phyloP scores from a whole-genome alignment of 2,329 filamentous ascomycete genomes.

The Penicillium sp. region DNA sequence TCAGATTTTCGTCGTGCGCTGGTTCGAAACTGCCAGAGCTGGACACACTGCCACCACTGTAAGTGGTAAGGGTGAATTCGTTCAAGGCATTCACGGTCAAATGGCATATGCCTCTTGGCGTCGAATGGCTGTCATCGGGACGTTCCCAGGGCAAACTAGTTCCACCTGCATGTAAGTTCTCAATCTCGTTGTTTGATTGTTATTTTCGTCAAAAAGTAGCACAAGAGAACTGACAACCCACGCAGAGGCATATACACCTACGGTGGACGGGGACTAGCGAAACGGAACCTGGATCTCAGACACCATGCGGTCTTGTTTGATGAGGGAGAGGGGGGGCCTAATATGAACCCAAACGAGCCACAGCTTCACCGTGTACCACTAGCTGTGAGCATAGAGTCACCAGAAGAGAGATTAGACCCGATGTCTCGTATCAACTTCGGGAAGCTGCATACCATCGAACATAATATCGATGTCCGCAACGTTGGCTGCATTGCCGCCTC shows the following conservation, averaged over 20 bases:
- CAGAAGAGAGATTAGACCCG: slow-evolving; percentile 22
- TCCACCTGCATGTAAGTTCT: slow-evolving; percentile 32
- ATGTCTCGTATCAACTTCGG: slow-evolving; percentile 40
- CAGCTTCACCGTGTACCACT: slow-evolving; percentile 36
- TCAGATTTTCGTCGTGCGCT: slow-evolving; percentile 3
- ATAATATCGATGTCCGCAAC: slow-evolving; percentile 41
- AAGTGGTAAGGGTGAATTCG: background rate
- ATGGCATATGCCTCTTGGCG: background rate
- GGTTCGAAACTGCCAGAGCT: background rate
- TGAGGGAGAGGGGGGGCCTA: slow-evolving; percentile 15
- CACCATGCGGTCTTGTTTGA: slow-evolving; percentile 40
- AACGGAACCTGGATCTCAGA: slow-evolving; percentile 29
- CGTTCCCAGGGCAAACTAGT: slow-evolving; percentile 5
- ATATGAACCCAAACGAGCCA: slow-evolving; percentile 21
- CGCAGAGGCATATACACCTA: slow-evolving; percentile 41
- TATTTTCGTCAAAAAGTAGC: background rate
- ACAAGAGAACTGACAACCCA: background rate
- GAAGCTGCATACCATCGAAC: slow-evolving; percentile 40
- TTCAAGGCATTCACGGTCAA: background rate
- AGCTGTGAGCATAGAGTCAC: slow-evolving; percentile 24
- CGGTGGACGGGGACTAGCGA: slow-evolving; percentile 30
- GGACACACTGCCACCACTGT: background rate
- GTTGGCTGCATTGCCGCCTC: slow-evolving; percentile 31
- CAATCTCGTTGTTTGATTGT: background rate
- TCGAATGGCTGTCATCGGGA: slow-evolving; percentile 2